These are phyloP conservation scores for Starmerella floricola DNA, from an alignment of 805 yeast genomes.

Conservation along the genomic window DNA sequence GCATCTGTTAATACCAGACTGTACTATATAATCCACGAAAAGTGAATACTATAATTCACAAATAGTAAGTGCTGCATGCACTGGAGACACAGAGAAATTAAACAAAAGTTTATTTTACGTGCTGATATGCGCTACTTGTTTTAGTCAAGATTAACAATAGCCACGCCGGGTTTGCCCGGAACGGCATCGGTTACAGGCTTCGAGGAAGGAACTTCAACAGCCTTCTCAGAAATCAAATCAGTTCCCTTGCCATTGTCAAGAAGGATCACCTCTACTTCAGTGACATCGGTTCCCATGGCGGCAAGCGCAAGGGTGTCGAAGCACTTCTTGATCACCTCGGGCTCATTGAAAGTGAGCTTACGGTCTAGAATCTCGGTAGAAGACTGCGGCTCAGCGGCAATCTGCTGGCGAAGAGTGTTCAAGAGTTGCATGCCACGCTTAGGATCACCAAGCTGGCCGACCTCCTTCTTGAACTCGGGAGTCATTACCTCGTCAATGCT, in stretches of 20 bases:
- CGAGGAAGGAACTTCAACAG: constrained; percentile 50
- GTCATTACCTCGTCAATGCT: constrained; percentile 27
- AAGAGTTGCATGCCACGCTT: constrained; percentile 98
- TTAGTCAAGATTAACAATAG: constrained; percentile 45
- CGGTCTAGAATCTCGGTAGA: constrained; percentile 79
- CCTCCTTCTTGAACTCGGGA: constrained; percentile 31
- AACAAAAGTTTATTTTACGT: too few species aligned
- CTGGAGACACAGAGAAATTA: too few species aligned
- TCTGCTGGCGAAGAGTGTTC: constrained; percentile 69
- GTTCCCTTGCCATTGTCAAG: constrained; percentile 61
- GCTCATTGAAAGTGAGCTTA: constrained; percentile 72
- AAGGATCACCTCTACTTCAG: constrained; percentile 46
- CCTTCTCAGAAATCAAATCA: constrained; percentile 57
- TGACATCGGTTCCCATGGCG: constrained; percentile 46
- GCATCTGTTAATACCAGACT: not conserved
- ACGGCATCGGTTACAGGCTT: constrained; percentile 72
- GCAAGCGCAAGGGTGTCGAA: constrained; percentile 48
- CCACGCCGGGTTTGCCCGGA: constrained; percentile 88
- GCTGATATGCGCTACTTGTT: too few species aligned
- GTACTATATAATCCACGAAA: not conserved
- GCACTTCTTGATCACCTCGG: constrained; percentile 46
- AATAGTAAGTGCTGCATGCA: too few species aligned
- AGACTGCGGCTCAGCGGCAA: constrained; percentile 35
- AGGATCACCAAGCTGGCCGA: constrained; percentile 50
- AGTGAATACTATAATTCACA: not conserved